Percentiles rank a stretch among this genome's conserved stretches.
These are phyloP conservation scores for Monosporascus sp. DNA, from an alignment of 2,329 filamentous ascomycete species.

Conservation along the genomic window DNA sequence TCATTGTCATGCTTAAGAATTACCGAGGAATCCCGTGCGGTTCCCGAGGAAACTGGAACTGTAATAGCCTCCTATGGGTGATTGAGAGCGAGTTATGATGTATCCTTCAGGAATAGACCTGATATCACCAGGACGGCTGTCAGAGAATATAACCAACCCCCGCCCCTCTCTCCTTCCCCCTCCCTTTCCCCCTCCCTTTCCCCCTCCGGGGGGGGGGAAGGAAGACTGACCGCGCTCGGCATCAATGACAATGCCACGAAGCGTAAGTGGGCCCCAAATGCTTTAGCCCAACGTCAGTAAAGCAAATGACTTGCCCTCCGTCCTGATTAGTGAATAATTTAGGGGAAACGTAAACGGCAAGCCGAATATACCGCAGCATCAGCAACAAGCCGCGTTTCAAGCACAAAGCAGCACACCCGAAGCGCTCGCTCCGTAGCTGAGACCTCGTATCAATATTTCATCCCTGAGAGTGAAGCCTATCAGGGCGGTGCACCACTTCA, in stretches of 20 bases:
- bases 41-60: not conserved
- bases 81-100: not conserved
- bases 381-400: not conserved
- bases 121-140: constrained; percentile 7
- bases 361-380: not conserved
- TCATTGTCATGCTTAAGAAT: not conserved
- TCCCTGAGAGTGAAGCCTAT: not conserved
- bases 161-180: too few relatives aligned
- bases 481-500: not conserved
- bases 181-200: too few relatives aligned
- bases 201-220: too few relatives aligned
- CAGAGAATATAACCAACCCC: constrained; percentile 38
- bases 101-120: not conserved
- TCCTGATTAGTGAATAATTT: constrained; percentile 4
- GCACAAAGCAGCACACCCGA: not conserved
- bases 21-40: not conserved
- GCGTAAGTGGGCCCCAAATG: constrained; percentile 48
- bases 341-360: constrained; percentile 9
- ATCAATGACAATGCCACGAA: constrained; percentile 47
- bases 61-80: not conserved
- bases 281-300: constrained; percentile 50
- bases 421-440: not conserved
- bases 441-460: not conserved
- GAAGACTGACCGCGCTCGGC: constrained; percentile 38
- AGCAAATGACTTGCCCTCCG: constrained; percentile 26